These are phyloP conservation scores for Saturnispora zaruensis DNA, from an alignment of 805 yeast genomes.

Conservation along the genomic window DNA sequence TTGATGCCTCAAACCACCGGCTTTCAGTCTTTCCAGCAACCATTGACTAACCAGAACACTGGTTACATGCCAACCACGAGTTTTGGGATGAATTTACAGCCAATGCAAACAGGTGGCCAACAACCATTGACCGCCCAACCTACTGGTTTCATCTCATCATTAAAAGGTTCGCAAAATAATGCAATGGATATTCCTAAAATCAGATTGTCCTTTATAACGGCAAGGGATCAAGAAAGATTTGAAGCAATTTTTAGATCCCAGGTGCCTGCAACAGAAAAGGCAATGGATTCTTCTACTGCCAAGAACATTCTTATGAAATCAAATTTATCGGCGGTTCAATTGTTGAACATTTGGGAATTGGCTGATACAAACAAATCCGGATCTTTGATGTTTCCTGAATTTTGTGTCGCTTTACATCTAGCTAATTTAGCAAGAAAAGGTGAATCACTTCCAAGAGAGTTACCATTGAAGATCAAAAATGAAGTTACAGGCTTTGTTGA, in stretches of 20 bases:
- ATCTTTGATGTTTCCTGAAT: slow-evolving; percentile 81
- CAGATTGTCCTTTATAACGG: slow-evolving; percentile 76
- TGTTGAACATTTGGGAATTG: slow-evolving; percentile 84
- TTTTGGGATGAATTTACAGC: slow-evolving; percentile 19
- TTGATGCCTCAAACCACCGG: slow-evolving; percentile 39
- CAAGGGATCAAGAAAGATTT: slow-evolving; percentile 77
- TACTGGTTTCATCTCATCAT: slow-evolving; percentile 37
- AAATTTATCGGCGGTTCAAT: slow-evolving; percentile 59
- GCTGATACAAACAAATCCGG: slow-evolving; percentile 89
- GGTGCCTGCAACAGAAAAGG: slow-evolving; percentile 60
- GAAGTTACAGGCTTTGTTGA: slow-evolving; percentile 89
- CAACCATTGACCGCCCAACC: slow-evolving; percentile 32
- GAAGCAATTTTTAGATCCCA: slow-evolving; percentile 77
- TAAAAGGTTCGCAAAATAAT: slow-evolving; percentile 30
- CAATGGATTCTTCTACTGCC: slow-evolving; percentile 66
- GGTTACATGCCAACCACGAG: slow-evolving; percentile 34
- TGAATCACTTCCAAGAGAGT: slow-evolving; percentile 59
- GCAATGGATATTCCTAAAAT: slow-evolving; percentile 63
- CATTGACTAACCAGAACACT: slow-evolving; percentile 13
- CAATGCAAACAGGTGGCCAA: slow-evolving; percentile 15
- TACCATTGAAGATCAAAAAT: slow-evolving; percentile 66
- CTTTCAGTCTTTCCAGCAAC: slow-evolving; percentile 30
- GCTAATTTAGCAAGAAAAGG: slow-evolving; percentile 74
- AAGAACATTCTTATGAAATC: slow-evolving; percentile 74
- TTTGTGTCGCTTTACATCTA: slow-evolving; percentile 83